Conservation (phyloP, 2,329 filamentous ascomycete genomes). For the Chaetomium strumarium region DNA sequence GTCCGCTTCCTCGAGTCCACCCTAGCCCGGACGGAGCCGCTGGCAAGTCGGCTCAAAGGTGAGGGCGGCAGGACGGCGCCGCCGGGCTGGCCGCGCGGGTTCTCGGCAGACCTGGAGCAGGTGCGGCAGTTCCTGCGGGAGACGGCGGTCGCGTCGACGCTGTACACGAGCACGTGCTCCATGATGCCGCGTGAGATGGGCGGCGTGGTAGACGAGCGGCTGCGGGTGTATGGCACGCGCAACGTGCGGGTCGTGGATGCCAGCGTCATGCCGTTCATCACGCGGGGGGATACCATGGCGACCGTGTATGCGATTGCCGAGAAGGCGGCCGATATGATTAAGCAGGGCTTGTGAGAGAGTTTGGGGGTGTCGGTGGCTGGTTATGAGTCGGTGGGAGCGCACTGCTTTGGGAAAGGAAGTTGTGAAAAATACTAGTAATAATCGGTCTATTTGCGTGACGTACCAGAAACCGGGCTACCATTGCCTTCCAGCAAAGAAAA, state of each 20-base stretch:
- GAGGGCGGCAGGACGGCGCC: slow-evolving; percentile 27
- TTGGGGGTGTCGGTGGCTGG: not conserved
- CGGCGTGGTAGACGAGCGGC: slow-evolving; percentile 17
- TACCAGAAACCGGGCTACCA: not conserved
- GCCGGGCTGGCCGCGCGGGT: slow-evolving; percentile 29
- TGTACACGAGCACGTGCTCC: slow-evolving; percentile 40
- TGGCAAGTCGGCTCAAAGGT: slow-evolving; percentile 36
- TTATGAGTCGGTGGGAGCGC: not conserved
- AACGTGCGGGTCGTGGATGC: slow-evolving; percentile 19
- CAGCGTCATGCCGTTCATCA: slow-evolving; percentile 18
- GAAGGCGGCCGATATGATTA: slow-evolving; percentile 17
- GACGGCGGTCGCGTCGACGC: slow-evolving; percentile 31
- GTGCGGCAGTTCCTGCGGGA: slow-evolving; percentile 27
- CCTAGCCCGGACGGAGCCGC: slow-evolving; percentile 32
- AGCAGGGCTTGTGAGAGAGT: slow-evolving; percentile 2
- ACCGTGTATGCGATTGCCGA: slow-evolving; percentile 21
- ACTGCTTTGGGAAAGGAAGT: not conserved
- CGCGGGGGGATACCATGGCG: slow-evolving; percentile 16
- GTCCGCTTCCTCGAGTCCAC: slow-evolving; percentile 35
- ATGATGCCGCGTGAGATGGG: slow-evolving; percentile 20
- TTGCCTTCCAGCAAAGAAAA: not conserved
- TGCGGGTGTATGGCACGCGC: slow-evolving; percentile 17
- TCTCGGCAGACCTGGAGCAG: slow-evolving; percentile 26
- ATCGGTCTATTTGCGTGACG: not conserved
- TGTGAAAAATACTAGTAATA: not conserved